Conservation (phyloP, 2,329 filamentous ascomycete species). For the Botrytis deweyae region DNA sequence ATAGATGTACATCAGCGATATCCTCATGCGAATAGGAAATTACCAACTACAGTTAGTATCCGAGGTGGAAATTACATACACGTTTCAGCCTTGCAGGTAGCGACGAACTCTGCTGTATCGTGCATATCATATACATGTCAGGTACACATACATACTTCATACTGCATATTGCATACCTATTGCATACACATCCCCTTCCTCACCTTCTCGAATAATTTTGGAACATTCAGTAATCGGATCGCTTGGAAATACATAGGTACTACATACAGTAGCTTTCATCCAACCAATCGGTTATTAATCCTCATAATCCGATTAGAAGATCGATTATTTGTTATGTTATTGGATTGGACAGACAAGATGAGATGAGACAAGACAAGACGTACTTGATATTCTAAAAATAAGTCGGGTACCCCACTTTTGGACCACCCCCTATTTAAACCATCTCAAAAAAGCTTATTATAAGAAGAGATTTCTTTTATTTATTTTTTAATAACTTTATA, state of each 20-base stretch:
- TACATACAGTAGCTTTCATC: background rate
- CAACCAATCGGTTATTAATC: background rate
- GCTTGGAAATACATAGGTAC: background rate
- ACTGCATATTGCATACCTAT: too few species aligned
- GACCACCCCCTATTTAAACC: too few species aligned
- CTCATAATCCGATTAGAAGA: background rate
- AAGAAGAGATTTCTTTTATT: too few species aligned
- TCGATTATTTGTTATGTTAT: background rate
- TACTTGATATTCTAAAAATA: background rate
- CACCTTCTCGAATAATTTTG: background rate
- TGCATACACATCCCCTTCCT: too few species aligned
- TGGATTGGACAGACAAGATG: background rate
- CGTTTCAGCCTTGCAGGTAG: background rate
- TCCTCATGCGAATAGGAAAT: background rate
- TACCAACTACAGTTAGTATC: background rate
- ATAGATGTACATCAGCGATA: background rate
- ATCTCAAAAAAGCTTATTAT: too few species aligned
- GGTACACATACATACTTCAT: background rate
- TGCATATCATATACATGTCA: background rate
- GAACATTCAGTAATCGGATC: background rate
- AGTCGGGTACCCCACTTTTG: background rate
- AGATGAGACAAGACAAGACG: background rate
- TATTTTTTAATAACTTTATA: too few species aligned
- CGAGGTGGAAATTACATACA: background rate
- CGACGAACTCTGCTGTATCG: background rate